Percentiles rank a stretch among this genome's conserved stretches.
Evolutionary conservation across 441 rosid species (phyloP).

Genomic region (Gossypium schwendimanii): DNA sequence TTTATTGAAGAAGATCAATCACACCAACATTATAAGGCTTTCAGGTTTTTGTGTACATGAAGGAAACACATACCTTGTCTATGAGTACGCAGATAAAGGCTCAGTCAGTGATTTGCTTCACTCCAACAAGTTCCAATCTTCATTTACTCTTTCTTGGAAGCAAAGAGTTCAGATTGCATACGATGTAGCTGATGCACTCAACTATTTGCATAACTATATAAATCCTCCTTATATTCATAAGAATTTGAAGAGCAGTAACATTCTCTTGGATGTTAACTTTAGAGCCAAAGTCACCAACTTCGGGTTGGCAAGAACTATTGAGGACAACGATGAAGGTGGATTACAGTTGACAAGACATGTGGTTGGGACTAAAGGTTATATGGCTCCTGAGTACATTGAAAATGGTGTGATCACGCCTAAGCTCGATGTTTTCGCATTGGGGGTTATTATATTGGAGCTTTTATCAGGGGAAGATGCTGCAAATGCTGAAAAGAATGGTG

Average conservation of each 20-base stretch:
- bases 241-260: slow-evolving; percentile 69
- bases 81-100: slow-evolving; percentile 67
- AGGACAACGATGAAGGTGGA: slow-evolving; percentile 31
- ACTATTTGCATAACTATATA: slow-evolving; percentile 65
- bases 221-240: slow-evolving; percentile 74
- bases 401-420: slow-evolving; percentile 73
- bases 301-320: slow-evolving; percentile 59
- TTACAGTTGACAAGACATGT: slow-evolving; percentile 74
- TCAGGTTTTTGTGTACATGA: slow-evolving; percentile 73
- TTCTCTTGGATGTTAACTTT: slow-evolving; percentile 63
- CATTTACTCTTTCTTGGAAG: slow-evolving; percentile 50
- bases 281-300: slow-evolving; percentile 77
- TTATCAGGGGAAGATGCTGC: slow-evolving; percentile 70
- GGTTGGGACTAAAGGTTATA: slow-evolving; percentile 73
- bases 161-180: slow-evolving; percentile 69
- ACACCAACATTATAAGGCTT: slow-evolving; percentile 65
- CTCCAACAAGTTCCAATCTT: slow-evolving; percentile 16
- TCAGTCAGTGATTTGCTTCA: slow-evolving; percentile 59
- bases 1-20: slow-evolving; percentile 64
- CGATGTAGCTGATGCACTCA: slow-evolving; percentile 67
- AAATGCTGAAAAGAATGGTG: slow-evolving; percentile 21
- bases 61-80: slow-evolving; percentile 73
- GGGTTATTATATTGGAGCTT: slow-evolving; percentile 74
- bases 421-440: slow-evolving; percentile 74
- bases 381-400: slow-evolving; percentile 86